phyloP scores from a whole-genome alignment of 2,329 filamentous ascomycete species.

The Hysterium pulicare region DNA sequence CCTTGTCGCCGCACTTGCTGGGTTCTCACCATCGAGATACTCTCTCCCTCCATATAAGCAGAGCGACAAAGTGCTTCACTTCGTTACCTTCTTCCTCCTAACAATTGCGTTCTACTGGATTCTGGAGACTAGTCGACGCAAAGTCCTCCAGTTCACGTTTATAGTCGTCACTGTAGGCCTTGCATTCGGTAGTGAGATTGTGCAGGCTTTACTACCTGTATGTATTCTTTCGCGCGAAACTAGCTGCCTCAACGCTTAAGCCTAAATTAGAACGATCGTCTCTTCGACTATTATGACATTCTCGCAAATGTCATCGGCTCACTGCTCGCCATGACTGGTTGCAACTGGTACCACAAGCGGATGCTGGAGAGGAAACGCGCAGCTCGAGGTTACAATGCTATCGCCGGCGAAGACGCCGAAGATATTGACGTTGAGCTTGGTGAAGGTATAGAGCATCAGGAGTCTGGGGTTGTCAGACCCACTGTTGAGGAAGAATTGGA shows the following conservation, averaged over 20 bases:
- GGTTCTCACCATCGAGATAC: slow-evolving; percentile 57
- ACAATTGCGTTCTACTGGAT: slow-evolving; percentile 95
- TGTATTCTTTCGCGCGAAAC: slow-evolving; percentile 10
- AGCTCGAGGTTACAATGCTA: slow-evolving; percentile 67
- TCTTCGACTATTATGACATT: slow-evolving; percentile 79
- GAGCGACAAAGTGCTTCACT: slow-evolving; percentile 82
- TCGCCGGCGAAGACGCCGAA: slow-evolving; percentile 59
- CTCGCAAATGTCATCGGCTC: slow-evolving; percentile 83
- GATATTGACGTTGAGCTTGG: slow-evolving; percentile 70
- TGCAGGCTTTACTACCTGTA: slow-evolving; percentile 67
- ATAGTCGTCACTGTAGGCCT: slow-evolving; percentile 71
- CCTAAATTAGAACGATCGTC: slow-evolving; percentile 41
- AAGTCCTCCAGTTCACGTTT: slow-evolving; percentile 79
- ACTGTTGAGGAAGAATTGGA: slow-evolving; percentile 78
- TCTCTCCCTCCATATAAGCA: slow-evolving; percentile 61
- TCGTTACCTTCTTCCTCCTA: slow-evolving; percentile 83
- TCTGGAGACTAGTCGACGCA: slow-evolving; percentile 82
- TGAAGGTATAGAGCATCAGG: slow-evolving; percentile 55
- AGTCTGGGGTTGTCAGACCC: slow-evolving; percentile 57
- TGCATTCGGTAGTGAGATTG: slow-evolving; percentile 70
- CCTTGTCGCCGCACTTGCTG: slow-evolving; percentile 66
- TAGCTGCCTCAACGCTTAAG: not conserved
- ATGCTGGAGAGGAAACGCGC: slow-evolving; percentile 86
- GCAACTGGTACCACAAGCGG: slow-evolving; percentile 88
- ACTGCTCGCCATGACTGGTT: slow-evolving; percentile 66